A percentile compares a stretch with the other conserved stretches of the same genome.
Evolutionary conservation across 148 eudicot species (phyloP).

Genomic region (Hydrangea macrophylla): DNA sequence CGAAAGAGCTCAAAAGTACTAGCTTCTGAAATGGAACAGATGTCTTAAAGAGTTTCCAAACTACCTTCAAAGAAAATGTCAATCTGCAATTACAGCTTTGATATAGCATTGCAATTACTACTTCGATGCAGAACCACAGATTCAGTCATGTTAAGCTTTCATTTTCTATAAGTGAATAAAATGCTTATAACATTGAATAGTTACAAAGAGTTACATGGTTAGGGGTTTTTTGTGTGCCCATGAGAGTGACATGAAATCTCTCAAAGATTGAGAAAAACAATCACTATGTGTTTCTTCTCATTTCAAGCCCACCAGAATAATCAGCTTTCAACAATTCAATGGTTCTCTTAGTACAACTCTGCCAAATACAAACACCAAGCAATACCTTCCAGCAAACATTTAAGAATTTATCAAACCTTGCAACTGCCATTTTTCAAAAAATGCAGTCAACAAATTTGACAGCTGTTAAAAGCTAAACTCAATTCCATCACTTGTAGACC

Average conservation of each 20-base stretch:
- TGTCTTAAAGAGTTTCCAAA: neutral
- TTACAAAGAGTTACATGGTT: too few relatives aligned
- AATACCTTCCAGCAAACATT: neutral
- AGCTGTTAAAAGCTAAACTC: too few relatives aligned
- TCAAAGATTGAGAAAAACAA: too few relatives aligned
- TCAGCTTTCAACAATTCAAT: neutral
- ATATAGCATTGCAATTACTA: too few relatives aligned
- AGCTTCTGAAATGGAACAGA: neutral
- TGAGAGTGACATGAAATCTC: too few relatives aligned
- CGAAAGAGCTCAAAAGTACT: neutral
- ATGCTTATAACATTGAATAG: too few relatives aligned
- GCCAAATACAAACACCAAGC: slow-evolving; percentile 1
- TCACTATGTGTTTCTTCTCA: too few relatives aligned
- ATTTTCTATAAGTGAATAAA: too few relatives aligned
- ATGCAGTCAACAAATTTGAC: slow-evolving; percentile 7
- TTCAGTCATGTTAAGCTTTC: neutral
- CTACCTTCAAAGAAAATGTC: neutral
- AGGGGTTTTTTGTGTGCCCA: neutral
- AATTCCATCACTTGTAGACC: neutral
- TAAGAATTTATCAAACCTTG: neutral
- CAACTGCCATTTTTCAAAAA: slow-evolving; percentile 1
- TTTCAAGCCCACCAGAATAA: neutral
- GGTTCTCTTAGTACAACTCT: neutral
- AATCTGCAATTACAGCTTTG: neutral
- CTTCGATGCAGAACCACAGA: neutral